These are phyloP conservation scores for Ophiosphaerella herpotricha DNA, from an alignment of 2,329 filamentous ascomycete species.

Conservation along the genomic window DNA sequence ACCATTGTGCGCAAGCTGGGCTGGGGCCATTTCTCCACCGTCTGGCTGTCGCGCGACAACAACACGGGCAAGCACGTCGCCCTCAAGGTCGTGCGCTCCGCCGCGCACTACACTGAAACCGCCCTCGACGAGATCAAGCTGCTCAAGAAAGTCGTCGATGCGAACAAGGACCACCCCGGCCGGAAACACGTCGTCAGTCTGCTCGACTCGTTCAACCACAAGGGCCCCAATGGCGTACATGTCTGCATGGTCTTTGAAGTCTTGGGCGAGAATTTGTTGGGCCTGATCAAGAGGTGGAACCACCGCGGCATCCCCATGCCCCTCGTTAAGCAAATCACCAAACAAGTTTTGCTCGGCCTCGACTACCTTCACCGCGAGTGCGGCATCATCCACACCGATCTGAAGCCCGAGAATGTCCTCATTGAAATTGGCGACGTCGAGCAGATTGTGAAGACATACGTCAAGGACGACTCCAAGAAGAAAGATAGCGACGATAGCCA, in stretches of 20 bases:
- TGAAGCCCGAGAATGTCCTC: constrained; percentile 97
- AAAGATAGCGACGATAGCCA: constrained; percentile 84
- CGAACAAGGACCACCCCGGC: constrained; percentile 92
- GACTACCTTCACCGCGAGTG: constrained; percentile 98
- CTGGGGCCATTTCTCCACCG: constrained; percentile 99
- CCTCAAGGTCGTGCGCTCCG: constrained; percentile 95
- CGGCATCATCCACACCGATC: constrained; percentile 96
- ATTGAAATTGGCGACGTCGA: constrained; percentile 99
- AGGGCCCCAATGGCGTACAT: constrained; percentile 92
- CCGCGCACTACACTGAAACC: constrained; percentile 97
- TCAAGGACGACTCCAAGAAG: constrained; percentile 73
- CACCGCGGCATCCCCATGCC: constrained; percentile 96
- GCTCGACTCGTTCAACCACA: constrained; percentile 96
- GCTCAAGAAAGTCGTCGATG: constrained; percentile 93
- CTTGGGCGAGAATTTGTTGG: constrained; percentile 89
- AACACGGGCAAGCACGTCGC: constrained; percentile 90
- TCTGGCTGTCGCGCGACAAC: constrained; percentile 85
- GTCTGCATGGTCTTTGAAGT: constrained; percentile 99
- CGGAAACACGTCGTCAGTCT: constrained; percentile 94
- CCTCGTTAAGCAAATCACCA: constrained; percentile 97
- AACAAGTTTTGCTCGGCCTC: constrained; percentile 91
- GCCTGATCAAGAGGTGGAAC: constrained; percentile 98
- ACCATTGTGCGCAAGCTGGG: constrained; percentile 94
- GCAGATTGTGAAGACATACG: constrained; percentile 95
- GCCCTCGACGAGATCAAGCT: constrained; percentile 99